phyloP scores from a whole-genome alignment of 805 yeast genomes.

The Nakazawaea ishiwadae region DNA sequence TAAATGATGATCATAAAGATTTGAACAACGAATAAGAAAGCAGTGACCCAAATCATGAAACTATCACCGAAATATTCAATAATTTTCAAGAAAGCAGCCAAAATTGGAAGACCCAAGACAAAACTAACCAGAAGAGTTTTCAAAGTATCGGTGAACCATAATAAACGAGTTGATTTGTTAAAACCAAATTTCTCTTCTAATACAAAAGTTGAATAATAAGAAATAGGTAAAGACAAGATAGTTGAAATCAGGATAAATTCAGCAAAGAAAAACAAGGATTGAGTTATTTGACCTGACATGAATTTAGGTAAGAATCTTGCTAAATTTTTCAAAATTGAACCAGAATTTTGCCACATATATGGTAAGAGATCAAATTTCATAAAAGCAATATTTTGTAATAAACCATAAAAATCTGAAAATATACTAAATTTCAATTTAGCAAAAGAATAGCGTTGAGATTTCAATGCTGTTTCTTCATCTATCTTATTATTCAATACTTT shows the following conservation, averaged over 20 bases:
- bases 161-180: conserved; percentile 70
- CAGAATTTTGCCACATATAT: conserved; percentile 49
- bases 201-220: conserved; percentile 77
- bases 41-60: conserved; percentile 77
- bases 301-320: conserved; percentile 14
- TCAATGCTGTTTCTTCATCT: conserved; percentile 65
- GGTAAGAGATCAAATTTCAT: conserved; percentile 64
- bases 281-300: conserved; percentile 58
- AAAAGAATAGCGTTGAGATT: conserved; percentile 72
- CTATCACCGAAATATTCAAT: conserved; percentile 74
- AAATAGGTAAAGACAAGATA: conserved; percentile 58
- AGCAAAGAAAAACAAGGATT: conserved; percentile 62
- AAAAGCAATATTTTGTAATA: conserved; percentile 52
- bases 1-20: conserved; percentile 67
- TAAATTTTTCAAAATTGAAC: conserved; percentile 32
- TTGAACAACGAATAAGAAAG: conserved; percentile 66
- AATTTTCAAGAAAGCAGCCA: conserved; percentile 75
- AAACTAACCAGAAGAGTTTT: conserved; percentile 53
- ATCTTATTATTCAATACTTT: conserved; percentile 61
- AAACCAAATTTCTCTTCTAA: conserved; percentile 92
- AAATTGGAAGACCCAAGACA: conserved; percentile 65
- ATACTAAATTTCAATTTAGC: conserved; percentile 74
- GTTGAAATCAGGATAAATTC: conserved; percentile 46
- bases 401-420: conserved; percentile 43
- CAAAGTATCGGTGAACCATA: conserved; percentile 71